Percentiles rank a stretch among this genome's conserved stretches.
These are phyloP conservation scores for Basipetospora chlamydospora DNA, from an alignment of 2,329 filamentous ascomycete genomes.

Conservation along the genomic window DNA sequence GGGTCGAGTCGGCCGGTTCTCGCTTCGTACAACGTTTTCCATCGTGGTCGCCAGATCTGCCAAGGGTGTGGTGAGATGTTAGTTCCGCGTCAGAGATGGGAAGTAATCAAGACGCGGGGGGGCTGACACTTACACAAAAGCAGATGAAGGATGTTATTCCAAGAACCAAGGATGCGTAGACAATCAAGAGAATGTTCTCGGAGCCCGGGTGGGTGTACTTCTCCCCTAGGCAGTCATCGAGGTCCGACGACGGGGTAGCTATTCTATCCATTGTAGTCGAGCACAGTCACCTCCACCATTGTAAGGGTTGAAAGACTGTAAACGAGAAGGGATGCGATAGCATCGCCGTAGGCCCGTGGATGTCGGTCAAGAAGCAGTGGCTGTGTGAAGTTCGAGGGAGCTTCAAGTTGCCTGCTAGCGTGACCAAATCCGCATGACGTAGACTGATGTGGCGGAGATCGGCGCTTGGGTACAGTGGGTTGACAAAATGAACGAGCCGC, in stretches of 20 bases:
- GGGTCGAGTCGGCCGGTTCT: slow-evolving; percentile 60
- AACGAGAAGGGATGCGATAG: too few species aligned
- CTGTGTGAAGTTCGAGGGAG: too few species aligned
- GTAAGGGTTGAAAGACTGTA: too few species aligned
- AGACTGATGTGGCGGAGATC: too few species aligned
- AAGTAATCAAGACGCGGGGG: not conserved
- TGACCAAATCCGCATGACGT: too few species aligned
- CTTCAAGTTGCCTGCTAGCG: too few species aligned
- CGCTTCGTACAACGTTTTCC: slow-evolving; percentile 81
- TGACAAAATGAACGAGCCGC: too few species aligned
- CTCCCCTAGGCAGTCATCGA: slow-evolving; percentile 8
- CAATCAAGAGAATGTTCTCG: slow-evolving; percentile 7
- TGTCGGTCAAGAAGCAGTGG: too few species aligned
- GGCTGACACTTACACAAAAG: slow-evolving; percentile 53
- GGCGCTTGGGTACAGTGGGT: too few species aligned
- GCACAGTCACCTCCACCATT: too few species aligned
- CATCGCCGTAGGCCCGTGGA: too few species aligned
- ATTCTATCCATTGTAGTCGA: too few species aligned
- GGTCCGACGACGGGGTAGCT: not conserved
- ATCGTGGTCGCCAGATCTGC: slow-evolving; percentile 74
- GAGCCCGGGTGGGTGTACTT: slow-evolving; percentile 9
- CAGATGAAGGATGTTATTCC: slow-evolving; percentile 57
- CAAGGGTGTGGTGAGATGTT: not conserved
- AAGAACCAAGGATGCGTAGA: slow-evolving; percentile 47
- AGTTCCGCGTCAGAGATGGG: slow-evolving; percentile 12